Evolutionary conservation across 2,329 filamentous ascomycete genomes (phyloP).

Genomic region (Trichoderma sp.): DNA sequence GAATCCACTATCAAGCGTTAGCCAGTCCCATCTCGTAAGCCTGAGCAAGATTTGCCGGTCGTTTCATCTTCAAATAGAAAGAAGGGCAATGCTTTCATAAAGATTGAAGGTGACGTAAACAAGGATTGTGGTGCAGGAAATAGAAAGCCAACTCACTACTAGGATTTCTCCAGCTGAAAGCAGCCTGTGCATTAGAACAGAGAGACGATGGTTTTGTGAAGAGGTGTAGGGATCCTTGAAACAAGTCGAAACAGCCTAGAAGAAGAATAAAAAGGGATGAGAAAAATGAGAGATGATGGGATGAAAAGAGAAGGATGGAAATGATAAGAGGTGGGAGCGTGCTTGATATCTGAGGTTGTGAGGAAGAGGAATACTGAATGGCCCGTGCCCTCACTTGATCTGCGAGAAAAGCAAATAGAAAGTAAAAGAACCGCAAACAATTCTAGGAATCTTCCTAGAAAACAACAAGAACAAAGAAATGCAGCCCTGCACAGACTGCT

Average conservation of each 20-base stretch:
- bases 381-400: not conserved
- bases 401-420: not conserved
- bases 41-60: not conserved
- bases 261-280: not conserved
- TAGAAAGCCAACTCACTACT: constrained; percentile 2
- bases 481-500: not conserved
- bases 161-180: not conserved
- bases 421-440: not conserved
- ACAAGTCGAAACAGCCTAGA: not conserved
- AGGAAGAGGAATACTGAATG: not conserved
- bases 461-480: not conserved
- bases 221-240: too few relatives aligned
- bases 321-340: not conserved
- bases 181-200: not conserved
- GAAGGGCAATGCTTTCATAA: rapidly evolving
- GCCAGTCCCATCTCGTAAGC: not conserved
- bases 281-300: too few relatives aligned
- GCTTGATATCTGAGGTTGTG: not conserved
- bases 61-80: not conserved
- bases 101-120: not conserved
- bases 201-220: not conserved
- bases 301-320: too few relatives aligned
- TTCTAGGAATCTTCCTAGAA: not conserved
- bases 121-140: not conserved
- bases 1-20: constrained; percentile 9